Base-by-base conservation (phyloP, 495 filamentous ascomycete species). In the Xylaria grammica region DNA sequence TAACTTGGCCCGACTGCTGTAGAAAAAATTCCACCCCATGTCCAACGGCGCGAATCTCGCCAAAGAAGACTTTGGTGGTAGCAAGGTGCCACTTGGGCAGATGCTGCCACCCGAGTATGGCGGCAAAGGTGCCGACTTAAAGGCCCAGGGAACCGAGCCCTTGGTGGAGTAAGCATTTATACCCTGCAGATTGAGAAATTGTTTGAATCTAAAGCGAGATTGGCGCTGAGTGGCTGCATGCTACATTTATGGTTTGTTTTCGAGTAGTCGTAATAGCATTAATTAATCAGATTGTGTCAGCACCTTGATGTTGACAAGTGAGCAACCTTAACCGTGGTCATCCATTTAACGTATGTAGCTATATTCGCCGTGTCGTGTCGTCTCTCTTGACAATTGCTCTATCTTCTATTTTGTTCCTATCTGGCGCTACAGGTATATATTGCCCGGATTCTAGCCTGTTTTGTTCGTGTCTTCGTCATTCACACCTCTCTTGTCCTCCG, bases 21-120 rank as follows among this genome's bases (percentile, higher is more conserved):
- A 64, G 62, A 90, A 89, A 82, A 96, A 96, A 79, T 91, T 96
- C 77, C 88, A 89, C 62, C 89, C 91, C 56, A 85, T 97, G 79
- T 84, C 85, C 34, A 91, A 92, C 70, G 92, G 92, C 22, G 81
- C 72, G n/a, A 85, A 84, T 56, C 79, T 97, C 44, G 86, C 84
- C 15, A 78, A 78, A 24, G 89, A 93, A 70, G 87, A 90, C 76
- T 65, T 51, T 6, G 71, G 75, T 2, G 81, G 74, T 62, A 77
- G 74, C 61, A 74, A 86, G 27, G 60, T 77, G 17, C 74, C 69
- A 0, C 69, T 92, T 24, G 86, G 83, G 17, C 82, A 87, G 51
- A 79, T 82, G 62, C 70, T 94, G 29, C 88, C 89, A 27, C 75
- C 77, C 55, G 81, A 78, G 59, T 95, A 95, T 74, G 91, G 92